Conservation (phyloP, 768 basidiomycete genomes). For the Psilocybe tampanensis region DNA sequence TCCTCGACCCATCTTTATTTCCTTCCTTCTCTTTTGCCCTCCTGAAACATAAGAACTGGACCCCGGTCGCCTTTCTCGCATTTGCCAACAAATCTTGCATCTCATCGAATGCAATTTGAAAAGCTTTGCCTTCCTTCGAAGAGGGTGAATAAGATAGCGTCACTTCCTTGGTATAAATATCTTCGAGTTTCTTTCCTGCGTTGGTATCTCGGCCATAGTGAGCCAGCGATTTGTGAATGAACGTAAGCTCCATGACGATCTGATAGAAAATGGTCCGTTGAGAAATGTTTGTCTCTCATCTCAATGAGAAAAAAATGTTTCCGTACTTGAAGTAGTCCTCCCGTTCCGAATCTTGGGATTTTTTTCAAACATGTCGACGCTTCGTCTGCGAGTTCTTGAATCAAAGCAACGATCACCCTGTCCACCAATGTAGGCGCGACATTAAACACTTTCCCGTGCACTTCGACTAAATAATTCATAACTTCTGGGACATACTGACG, state of each 20-base stretch:
- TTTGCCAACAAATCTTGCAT: constrained; percentile 88
- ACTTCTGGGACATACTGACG: constrained; percentile 89
- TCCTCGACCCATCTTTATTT: neutral
- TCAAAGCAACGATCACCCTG: constrained; percentile 73
- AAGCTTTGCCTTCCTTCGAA: constrained; percentile 69
- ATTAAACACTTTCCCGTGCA: constrained; percentile 87
- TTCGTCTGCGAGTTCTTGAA: constrained; percentile 80
- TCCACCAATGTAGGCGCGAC: constrained; percentile 78
- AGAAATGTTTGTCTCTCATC: neutral
- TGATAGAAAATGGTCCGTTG: constrained; percentile 36
- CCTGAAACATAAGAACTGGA: constrained; percentile 94
- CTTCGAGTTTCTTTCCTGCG: constrained; percentile 81
- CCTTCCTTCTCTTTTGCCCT: constrained; percentile 45
- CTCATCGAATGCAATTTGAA: constrained; percentile 82
- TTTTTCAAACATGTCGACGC: constrained; percentile 81
- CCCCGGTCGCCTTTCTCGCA: constrained; percentile 83
- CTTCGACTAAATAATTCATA: constrained; percentile 83
- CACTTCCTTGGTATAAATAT: constrained; percentile 86
- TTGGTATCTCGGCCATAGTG: constrained; percentile 74
- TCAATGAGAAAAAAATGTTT: neutral
- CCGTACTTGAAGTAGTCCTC: constrained; percentile 93
- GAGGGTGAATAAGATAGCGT: constrained; percentile 88
- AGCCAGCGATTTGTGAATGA: constrained; percentile 94
- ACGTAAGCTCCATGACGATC: constrained; percentile 98
- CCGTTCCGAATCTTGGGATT: constrained; percentile 90